Percentiles rank a stretch among this genome's conserved stretches.
Conservation (phyloP, 164 flowering plant genomes). For the Magnolia kwangsiensis region DNA sequence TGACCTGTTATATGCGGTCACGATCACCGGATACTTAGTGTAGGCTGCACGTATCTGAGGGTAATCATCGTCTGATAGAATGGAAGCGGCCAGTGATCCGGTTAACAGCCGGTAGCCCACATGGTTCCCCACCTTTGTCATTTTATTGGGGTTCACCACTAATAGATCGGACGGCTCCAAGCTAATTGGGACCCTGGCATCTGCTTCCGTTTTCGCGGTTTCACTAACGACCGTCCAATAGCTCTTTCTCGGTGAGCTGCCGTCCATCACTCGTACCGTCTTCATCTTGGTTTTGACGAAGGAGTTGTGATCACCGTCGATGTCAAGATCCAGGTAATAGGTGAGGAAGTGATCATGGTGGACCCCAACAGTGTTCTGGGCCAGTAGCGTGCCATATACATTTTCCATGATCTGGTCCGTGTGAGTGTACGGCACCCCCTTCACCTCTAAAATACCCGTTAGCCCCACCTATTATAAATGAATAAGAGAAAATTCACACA, state of each 20-base stretch:
- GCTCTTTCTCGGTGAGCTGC: constrained; percentile 18
- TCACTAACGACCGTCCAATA: constrained; percentile 8
- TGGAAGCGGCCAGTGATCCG: constrained; percentile 17
- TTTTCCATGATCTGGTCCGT: constrained; percentile 29
- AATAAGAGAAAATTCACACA: background rate
- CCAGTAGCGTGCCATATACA: constrained; percentile 41
- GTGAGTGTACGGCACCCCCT: constrained; percentile 34
- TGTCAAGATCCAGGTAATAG: constrained; percentile 56
- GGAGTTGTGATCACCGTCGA: constrained; percentile 51
- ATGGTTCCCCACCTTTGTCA: constrained; percentile 32
- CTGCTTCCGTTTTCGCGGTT: constrained; percentile 15
- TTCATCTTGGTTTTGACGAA: constrained; percentile 39
- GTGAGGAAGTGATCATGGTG: constrained; percentile 64
- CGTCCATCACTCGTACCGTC: constrained; percentile 8
- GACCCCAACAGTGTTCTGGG: constrained; percentile 41
- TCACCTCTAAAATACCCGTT: constrained; percentile 51
- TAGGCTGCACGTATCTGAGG: constrained; percentile 40
- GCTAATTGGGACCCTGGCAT: constrained; percentile 18
- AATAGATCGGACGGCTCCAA: constrained; percentile 28
- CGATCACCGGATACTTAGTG: constrained; percentile 38
- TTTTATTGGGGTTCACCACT: constrained; percentile 35
- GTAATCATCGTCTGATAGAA: constrained; percentile 35
- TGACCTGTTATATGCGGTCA: constrained; percentile 44
- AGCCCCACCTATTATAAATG: constrained; percentile 40
- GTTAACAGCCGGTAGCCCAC: constrained; percentile 38